Evolutionary conservation across 1,284 basidiomycete species (phyloP), one percentile per base, ranked within the genome.

Genomic region (Ceratobasidium sp.): DNA sequence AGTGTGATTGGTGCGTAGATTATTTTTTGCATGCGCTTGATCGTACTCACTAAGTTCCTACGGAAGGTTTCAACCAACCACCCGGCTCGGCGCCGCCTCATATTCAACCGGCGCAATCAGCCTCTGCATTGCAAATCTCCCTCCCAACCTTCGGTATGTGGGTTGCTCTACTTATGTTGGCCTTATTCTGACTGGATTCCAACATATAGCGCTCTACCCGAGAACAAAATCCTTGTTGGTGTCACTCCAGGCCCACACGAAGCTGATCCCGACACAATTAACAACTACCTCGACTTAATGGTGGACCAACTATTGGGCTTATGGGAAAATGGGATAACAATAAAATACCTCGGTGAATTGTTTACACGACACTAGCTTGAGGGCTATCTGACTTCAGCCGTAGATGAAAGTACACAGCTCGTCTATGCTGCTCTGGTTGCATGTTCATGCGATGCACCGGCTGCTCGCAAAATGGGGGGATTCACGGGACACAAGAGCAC

Each of bases 191-290:
- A n/a, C n/a, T n/a, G n/a, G n/a, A n/a, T n/a, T n/a, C n/a, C n/a
- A n/a, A n/a, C n/a, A n/a, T n/a, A 20, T n/a, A 64, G 60, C 10
- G n/a, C 12, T 12, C 60, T n/a, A 7, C 60, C 60, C 10, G 35
- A 64, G 35, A 64, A 64, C n/a, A 64, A 64, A 64, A 64, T 64
- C 35, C 60, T 64, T 33, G 30, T 64, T n/a, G 60, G 60, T 7
- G 60, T 64, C 7, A 64, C 35, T 7, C 60, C 60, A 14, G 60
- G 60, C 30, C 60, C 35, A 38, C 60, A 64, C 38, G 60, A 64
- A 38, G 14, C 60, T 10, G 38, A 64, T n/a, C 27, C 38, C 4
- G 14, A 64, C 30, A 64, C 30, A 10, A 64, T 64, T 7, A 7
- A 64, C 12, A 64, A 64, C 35, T 64, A 7, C 35, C 38, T 64